These are phyloP conservation scores for Wickerhamia fluorescens DNA, from an alignment of 805 yeast species.

Conservation along the genomic window DNA sequence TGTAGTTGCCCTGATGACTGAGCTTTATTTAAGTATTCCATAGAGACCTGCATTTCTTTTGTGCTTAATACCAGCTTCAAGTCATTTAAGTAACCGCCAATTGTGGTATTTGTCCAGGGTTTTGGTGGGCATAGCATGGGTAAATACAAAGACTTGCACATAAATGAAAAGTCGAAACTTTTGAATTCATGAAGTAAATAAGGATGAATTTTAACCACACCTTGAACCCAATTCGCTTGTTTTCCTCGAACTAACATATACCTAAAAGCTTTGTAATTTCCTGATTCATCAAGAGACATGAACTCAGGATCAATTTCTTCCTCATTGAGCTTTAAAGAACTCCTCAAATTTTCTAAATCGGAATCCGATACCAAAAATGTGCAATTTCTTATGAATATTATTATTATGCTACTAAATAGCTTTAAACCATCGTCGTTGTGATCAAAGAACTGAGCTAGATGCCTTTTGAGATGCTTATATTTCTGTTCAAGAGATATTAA, in stretches of 20 bases:
- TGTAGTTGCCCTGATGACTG: slow-evolving; percentile 25
- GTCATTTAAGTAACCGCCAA: slow-evolving; percentile 29
- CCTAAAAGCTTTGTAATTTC: slow-evolving; percentile 2
- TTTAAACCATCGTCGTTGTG: slow-evolving; percentile 13
- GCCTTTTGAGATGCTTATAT: slow-evolving; percentile 4
- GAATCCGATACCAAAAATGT: slow-evolving; percentile 5
- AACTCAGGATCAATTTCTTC: slow-evolving; percentile 1
- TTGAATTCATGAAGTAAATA: slow-evolving; percentile 11
- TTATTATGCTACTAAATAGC: slow-evolving; percentile 12
- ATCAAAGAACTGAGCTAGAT: slow-evolving; percentile 8
- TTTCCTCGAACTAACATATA: slow-evolving; percentile 1
- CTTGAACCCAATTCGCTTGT: slow-evolving; percentile 5
- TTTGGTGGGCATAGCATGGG: slow-evolving; percentile 37
- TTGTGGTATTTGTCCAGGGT: slow-evolving; percentile 24
- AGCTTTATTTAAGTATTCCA: slow-evolving; percentile 18
- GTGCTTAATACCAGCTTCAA: slow-evolving; percentile 18
- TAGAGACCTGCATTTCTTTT: slow-evolving; percentile 8
- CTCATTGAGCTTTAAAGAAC: slow-evolving; percentile 4
- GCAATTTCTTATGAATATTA: slow-evolving; percentile 10
- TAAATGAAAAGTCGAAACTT: slow-evolving; percentile 5
- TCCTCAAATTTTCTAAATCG: slow-evolving; percentile 4
- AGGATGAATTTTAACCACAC: slow-evolving; percentile 19
- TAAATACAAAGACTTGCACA: slow-evolving; percentile 12
- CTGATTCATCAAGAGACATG: background rate
- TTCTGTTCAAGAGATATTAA: slow-evolving; percentile 7